Evolutionary conservation across 169 alveolate species (phyloP), one percentile per base, ranked within the genome.

Genomic region (Miamiensis avidus): DNA sequence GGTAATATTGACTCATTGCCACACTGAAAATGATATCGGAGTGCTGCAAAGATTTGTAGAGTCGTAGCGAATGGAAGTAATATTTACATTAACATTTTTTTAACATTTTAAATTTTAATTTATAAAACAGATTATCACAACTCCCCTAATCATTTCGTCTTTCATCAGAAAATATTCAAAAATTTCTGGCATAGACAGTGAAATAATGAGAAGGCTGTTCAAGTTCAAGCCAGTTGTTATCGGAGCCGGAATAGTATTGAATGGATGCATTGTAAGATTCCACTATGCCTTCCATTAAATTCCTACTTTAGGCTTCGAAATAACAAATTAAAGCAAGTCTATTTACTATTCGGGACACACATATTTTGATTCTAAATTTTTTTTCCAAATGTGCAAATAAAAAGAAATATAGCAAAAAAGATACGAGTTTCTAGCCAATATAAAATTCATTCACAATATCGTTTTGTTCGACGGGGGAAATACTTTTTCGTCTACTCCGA

Each of bases 51-150:
- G 84, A 64, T 49, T 79, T 65, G 76, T 79, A 29, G 84, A 79
- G n/a, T 79, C 84, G 15, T 79, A 69, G 28, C 34, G 84, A 79
- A 79, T 79, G 84, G 84, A 79, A 49, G 84, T 79, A 79, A 79
- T 0, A 0, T 1, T 1, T 65, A n/a, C 29, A 29, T 28, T n/a
- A 79, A 27, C 4, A 49, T 11, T 11, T 49, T 11, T 11, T 11
- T 49, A 49, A 49, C 6, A 78, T 31, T 29, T n/a, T 26, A 0
- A 26, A 20, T 28, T 0, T 49, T 49, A 16, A 28, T 28, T 64
- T 0, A n/a, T 49, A 0, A 0, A 15, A 4, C 29, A 79, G 84
- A 49, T 79, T 15, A 79, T 79, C 1, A 34, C 84, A 1, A 79
- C 84, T 29, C 76, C 84, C 0, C 34, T 76, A 28, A 79, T 79